Conservation (phyloP, 306 rosid genomes). For the Malus orientalis region DNA sequence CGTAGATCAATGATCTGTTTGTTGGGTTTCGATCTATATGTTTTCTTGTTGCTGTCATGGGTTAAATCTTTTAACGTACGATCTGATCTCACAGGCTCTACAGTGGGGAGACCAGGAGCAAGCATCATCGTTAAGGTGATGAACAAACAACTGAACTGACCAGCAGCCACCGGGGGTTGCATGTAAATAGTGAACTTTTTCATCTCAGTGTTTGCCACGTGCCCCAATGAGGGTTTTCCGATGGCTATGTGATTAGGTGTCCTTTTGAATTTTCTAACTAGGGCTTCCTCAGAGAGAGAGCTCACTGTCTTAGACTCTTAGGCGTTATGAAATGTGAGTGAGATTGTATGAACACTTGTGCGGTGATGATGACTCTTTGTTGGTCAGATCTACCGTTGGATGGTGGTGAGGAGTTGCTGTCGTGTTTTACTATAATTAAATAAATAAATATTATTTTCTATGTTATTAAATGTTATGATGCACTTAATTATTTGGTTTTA, state of each 20-base stretch:
- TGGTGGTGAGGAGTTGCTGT: background rate
- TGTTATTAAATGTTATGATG: background rate
- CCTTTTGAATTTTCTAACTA: background rate
- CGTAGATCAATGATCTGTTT: background rate
- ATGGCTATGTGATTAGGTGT: background rate
- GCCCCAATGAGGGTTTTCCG: background rate
- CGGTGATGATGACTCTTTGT: background rate
- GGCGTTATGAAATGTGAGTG: background rate
- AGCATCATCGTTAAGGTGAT: constrained; percentile 43
- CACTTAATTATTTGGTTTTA: background rate
- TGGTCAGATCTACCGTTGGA: background rate
- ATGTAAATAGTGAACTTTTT: constrained; percentile 30
- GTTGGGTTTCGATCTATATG: background rate
- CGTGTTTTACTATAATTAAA: background rate
- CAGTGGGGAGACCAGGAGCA: constrained; percentile 70
- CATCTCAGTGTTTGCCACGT: constrained; percentile 2
- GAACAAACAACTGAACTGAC: background rate
- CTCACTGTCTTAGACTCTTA: background rate
- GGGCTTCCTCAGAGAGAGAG: background rate
- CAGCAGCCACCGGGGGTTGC: background rate
- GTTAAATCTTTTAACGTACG: background rate
- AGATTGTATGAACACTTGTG: background rate
- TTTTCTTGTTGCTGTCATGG: background rate
- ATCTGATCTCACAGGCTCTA: constrained; percentile 63
- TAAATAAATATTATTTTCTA: background rate